Evolutionary conservation across 2,329 filamentous ascomycete genomes (phyloP), one percentile per base, ranked within the genome.

Genomic region (Eutypa lata): DNA sequence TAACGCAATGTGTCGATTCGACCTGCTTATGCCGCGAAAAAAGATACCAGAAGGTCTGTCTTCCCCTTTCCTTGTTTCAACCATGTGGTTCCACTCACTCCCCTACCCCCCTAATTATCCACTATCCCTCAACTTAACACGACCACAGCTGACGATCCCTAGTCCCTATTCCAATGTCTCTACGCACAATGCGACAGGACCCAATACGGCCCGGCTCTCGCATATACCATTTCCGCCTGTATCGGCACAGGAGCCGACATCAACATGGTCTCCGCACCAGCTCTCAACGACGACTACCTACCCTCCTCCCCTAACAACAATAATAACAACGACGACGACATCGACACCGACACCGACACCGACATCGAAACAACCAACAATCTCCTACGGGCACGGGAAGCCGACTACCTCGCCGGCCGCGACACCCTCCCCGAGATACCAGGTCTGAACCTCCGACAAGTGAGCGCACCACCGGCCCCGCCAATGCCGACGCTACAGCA

Each of bases 121-220:
- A 10, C 5, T 16, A 6, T n/a, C 21, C 19, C 8, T n/a, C 16
- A 11, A 2, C 37, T 28, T 3, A 10, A 14, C 16, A 38, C 26
- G 16, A 48, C n/a, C n/a, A 51, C 46, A 49, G 31, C 31, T 13
- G 2, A 2, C 24, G 8, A 1, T 37, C 11, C 45, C 2, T 21
- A 68, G 65, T 63, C 64, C 3, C 60, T 67, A 19, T 68, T 66
- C 47, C 65, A 66, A 40, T 66, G 66, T 22, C 63, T 68, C n/a
- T 67, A 66, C 45, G 64, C 64, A 1, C 66, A 68, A 55, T 68
- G 66, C 53, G 66, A 68, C 50, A 53, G 61, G 10, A 51, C 50
- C 21, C 52, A 65, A 14, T 68, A 68, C 48, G 65, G 65, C 35
- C 55, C 57, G 10, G 63, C 65, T 13, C 61, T 68, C 6, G 58